phyloP scores from a whole-genome alignment of 1,284 basidiomycete genomes.

The Phellopilus nigrolimitatus region DNA sequence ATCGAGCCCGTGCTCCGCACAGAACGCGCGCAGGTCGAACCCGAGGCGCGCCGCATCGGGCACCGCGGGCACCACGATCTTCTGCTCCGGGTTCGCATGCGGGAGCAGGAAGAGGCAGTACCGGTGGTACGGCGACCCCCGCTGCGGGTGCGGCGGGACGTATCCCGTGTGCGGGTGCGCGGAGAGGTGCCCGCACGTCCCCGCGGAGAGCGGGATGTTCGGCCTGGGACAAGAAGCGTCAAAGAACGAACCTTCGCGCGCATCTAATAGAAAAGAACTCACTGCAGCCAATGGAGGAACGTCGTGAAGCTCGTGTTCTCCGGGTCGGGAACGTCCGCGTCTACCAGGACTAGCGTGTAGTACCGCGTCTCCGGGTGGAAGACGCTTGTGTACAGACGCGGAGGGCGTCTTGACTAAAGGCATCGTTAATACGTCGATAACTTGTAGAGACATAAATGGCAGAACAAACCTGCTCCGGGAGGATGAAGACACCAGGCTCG shows the following conservation, averaged over 20 bases:
- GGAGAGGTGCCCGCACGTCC: constrained; percentile 38
- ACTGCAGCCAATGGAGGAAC: constrained; percentile 87
- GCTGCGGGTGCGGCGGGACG: constrained; percentile 83
- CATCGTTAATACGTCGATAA: neutral
- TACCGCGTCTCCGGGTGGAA: constrained; percentile 76
- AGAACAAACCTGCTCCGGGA: constrained; percentile 53
- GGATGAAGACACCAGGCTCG: constrained; percentile 67
- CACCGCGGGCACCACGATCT: constrained; percentile 36
- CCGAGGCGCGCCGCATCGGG: constrained; percentile 40
- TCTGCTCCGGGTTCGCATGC: constrained; percentile 43
- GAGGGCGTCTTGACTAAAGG: constrained; percentile 54
- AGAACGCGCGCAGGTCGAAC: constrained; percentile 67
- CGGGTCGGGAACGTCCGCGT: constrained; percentile 85
- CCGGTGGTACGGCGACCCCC: constrained; percentile 82
- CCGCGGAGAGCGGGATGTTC: constrained; percentile 74
- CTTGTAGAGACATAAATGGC: neutral
- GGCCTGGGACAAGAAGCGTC: constrained; percentile 43
- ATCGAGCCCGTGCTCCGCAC: constrained; percentile 49
- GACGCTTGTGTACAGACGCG: constrained; percentile 64
- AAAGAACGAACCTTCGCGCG: neutral
- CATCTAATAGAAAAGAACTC: constrained; percentile 29
- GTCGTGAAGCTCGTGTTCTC: constrained; percentile 60
- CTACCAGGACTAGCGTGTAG: constrained; percentile 89
- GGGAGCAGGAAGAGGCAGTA: constrained; percentile 75
- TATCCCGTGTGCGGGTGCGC: constrained; percentile 60